Base-by-base conservation (phyloP, 192 early-diverging fungal species). In the Entomortierella beljakovae region DNA sequence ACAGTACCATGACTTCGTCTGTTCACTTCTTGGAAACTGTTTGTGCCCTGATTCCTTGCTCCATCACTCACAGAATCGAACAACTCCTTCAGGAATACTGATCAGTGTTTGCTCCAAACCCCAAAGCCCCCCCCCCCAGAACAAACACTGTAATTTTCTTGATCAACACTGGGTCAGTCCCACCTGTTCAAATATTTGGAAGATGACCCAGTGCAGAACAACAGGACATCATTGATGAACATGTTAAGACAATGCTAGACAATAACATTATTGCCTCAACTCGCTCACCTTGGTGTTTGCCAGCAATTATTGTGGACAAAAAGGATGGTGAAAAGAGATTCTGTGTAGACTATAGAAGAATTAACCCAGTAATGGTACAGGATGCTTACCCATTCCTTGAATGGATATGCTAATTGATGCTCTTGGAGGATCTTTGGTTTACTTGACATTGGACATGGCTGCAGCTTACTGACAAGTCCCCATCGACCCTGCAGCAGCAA, bases 321-420 rank as follows among this genome's bases (percentile, higher is more conserved):
- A 54, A 62, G 3, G 53, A 57, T 3, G 84, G 64, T 8, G 60
- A 55, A 23, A 42, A 68, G 13, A 28, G 73, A 0, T 35, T 77
- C 22, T 68, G 73, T 33, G 37, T 89, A 4, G 84, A 89, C 48
- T 91, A 89, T 49, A 43, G 83, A 6, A 74, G 54, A 7, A 54
- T 92, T 9, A 91, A 90, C 64, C 53, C 6, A 10, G 26, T 80
- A 0, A 90, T 86, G 0, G 70, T 68, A 1, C 46, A 72, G 42
- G 81, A 92, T 57, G 68, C 65, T 10, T 87, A 86, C 48, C 85
- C 4, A 48, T 90, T 6, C 88, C 89, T 1, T 28, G 71, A 26
- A 86, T 90, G 20, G 70, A 86, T 6, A 81, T 89, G 2, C 23
- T 80, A 2, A 29, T 88, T 7, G 80, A 81, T 20, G 42, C 49